phyloP scores from a whole-genome alignment of 169 alveolate genomes.

The Babesia bigemina region DNA sequence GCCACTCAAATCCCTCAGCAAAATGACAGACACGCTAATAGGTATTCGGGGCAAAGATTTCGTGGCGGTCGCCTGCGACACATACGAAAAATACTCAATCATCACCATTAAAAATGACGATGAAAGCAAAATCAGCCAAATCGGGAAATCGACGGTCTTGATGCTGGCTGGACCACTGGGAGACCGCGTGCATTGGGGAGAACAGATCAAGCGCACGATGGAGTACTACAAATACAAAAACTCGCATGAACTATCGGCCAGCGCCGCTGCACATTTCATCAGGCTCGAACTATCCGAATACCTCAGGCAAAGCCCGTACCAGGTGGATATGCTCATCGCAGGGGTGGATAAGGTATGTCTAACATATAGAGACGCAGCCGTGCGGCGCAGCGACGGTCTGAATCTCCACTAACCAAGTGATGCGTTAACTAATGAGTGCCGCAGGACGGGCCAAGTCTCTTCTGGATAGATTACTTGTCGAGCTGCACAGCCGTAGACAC shows the following conservation, averaged over 20 bases:
- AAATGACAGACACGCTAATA: slow-evolving; percentile 83
- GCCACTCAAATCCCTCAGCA: slow-evolving; percentile 7
- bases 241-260: slow-evolving; percentile 76
- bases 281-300: slow-evolving; percentile 84
- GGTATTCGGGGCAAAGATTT: slow-evolving; percentile 84
- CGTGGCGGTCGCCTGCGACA: slow-evolving; percentile 81
- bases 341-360: slow-evolving; percentile 79
- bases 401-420: not conserved
- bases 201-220: slow-evolving; percentile 78
- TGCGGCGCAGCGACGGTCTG: not conserved
- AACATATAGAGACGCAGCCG: not conserved
- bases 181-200: slow-evolving; percentile 86
- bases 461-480: slow-evolving; percentile 91
- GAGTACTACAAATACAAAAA: slow-evolving; percentile 81
- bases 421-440: not conserved
- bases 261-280: slow-evolving; percentile 83
- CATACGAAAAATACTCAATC: slow-evolving; percentile 74
- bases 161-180: slow-evolving; percentile 84
- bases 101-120: slow-evolving; percentile 78
- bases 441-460: slow-evolving; percentile 86
- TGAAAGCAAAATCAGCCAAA: slow-evolving; percentile 71
- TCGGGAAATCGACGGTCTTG: slow-evolving; percentile 79
- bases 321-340: slow-evolving; percentile 84
- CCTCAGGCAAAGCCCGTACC: slow-evolving; percentile 86
- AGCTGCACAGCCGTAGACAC: slow-evolving; percentile 80